Evolutionary conservation across 768 basidiomycete species (phyloP).

Genomic region (Hericium erinaceus): DNA sequence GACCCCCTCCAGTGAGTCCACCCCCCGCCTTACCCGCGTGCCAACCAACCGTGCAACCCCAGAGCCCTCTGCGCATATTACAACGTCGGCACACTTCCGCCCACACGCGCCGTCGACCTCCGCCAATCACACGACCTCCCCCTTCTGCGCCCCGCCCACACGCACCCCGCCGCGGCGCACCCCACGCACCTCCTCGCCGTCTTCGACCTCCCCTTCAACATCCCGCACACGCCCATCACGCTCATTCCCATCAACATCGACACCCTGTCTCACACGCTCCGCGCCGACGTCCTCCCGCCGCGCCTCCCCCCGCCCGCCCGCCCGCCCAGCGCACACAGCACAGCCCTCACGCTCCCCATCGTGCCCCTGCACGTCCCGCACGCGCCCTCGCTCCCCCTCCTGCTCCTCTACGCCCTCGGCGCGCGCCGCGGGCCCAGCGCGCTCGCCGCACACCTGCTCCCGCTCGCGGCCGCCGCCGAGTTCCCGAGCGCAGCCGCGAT

Average conservation of each 20-base stretch:
- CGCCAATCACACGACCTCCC: constrained; percentile 8
- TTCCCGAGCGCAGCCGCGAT: constrained; percentile 19
- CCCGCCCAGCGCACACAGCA: neutral
- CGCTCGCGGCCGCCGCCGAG: constrained; percentile 8
- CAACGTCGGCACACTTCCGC: constrained; percentile 5
- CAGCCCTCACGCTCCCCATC: constrained; percentile 1
- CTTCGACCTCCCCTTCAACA: constrained; percentile 3
- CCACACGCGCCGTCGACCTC: constrained; percentile 3
- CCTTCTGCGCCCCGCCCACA: neutral
- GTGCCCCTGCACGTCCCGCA: constrained; percentile 9
- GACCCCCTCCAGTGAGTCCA: constrained; percentile 5
- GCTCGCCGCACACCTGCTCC: constrained; percentile 7
- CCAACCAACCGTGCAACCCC: too few species aligned
- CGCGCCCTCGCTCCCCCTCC: constrained; percentile 4
- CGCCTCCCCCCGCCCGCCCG: neutral
- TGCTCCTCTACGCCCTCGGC: constrained; percentile 6
- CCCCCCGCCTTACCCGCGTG: neutral
- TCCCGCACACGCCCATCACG: neutral
- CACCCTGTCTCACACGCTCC: constrained; percentile 1
- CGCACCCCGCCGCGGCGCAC: neutral
- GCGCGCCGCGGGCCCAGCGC: constrained; percentile 7
- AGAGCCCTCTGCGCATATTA: constrained; percentile 5
- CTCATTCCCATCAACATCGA: constrained; percentile 7
- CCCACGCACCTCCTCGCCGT: constrained; percentile 10
- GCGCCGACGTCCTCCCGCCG: constrained; percentile 1